These are phyloP conservation scores for Exsudoporus frostii DNA, from an alignment of 768 basidiomycete genomes.

Conservation along the genomic window DNA sequence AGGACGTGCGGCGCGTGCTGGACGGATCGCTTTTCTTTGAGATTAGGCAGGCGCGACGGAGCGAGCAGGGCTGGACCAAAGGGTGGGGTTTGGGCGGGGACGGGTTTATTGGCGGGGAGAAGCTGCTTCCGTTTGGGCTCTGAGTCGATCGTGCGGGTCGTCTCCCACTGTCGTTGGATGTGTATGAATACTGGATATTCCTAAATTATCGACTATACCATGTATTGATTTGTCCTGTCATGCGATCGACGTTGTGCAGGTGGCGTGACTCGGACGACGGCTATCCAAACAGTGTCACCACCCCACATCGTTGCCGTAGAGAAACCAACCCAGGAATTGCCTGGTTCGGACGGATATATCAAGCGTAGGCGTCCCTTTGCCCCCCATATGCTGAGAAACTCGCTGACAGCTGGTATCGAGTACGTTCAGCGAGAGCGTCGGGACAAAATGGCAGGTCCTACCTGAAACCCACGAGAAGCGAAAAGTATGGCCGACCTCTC, in stretches of 20 bases:
- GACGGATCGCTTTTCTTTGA: constrained; percentile 41
- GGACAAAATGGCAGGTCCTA: constrained; percentile 52
- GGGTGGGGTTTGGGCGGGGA: constrained; percentile 31
- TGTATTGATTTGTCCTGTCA: constrained; percentile 1
- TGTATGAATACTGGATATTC: constrained; percentile 1
- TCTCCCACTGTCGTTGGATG: no score
- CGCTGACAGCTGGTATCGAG: constrained; percentile 31
- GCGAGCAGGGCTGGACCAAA: constrained; percentile 25
- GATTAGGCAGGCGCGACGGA: constrained; percentile 23
- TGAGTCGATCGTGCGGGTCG: constrained; percentile 1
- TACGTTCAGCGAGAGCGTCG: constrained; percentile 43
- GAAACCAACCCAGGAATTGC: not conserved
- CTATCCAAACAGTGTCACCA: constrained; percentile 18
- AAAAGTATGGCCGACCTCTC: constrained; percentile 30
- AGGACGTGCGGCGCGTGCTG: constrained; percentile 40
- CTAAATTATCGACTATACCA: not conserved
- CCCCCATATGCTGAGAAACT: constrained; percentile 15
- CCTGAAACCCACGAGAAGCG: constrained; percentile 45
- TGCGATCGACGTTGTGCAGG: not conserved
- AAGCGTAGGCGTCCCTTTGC: not conserved
- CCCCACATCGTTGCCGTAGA: not conserved
- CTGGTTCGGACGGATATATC: not conserved
- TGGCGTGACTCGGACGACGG: not conserved
- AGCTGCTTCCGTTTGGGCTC: constrained; percentile 28
- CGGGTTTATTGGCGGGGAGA: constrained; percentile 31